A percentile compares a stretch with the other conserved stretches of the same genome.
Conservation (phyloP, 2,329 filamentous ascomycete genomes). For the Keithomyces neogunnii region DNA sequence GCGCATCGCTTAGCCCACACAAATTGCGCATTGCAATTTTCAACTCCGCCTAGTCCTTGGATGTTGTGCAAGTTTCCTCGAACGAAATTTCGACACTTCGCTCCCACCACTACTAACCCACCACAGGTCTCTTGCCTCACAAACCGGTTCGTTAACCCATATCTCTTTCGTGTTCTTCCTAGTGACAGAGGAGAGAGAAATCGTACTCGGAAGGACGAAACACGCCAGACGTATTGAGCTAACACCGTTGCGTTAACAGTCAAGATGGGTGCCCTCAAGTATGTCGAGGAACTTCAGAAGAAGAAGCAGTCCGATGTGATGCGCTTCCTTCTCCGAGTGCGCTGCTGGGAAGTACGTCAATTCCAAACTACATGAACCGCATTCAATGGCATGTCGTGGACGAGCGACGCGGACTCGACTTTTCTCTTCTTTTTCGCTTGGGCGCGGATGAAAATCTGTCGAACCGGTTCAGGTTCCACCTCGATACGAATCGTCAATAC, state of each 20-base stretch:
- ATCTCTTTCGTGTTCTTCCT: neutral
- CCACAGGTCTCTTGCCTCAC: slow-evolving; percentile 25
- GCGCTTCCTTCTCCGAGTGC: slow-evolving; percentile 98
- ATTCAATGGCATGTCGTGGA: slow-evolving; percentile 24
- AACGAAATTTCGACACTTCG: slow-evolving; percentile 22
- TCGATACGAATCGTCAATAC: neutral
- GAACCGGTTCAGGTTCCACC: neutral
- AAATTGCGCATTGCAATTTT: slow-evolving; percentile 25
- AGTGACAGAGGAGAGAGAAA: neutral
- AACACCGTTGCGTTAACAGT: slow-evolving; percentile 24
- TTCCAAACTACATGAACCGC: slow-evolving; percentile 20
- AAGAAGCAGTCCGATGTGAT: slow-evolving; percentile 99
- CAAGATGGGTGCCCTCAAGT: slow-evolving; percentile 99
- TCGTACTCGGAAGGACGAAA: neutral
- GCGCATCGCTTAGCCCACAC: slow-evolving; percentile 30
- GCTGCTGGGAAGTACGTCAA: slow-evolving; percentile 98
- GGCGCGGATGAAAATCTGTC: neutral
- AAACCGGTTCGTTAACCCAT: slow-evolving; percentile 26
- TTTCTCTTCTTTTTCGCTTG: slow-evolving; percentile 8
- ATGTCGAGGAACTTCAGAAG: slow-evolving; percentile 99
- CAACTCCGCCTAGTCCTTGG: slow-evolving; percentile 26
- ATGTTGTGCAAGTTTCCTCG: slow-evolving; percentile 12
- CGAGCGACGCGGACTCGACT: slow-evolving; percentile 17
- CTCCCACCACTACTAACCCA: slow-evolving; percentile 26
- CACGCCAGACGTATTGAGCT: neutral